Evolutionary conservation across 2,329 filamentous ascomycete species (phyloP).

Genomic region (Zasmidium angulare): DNA sequence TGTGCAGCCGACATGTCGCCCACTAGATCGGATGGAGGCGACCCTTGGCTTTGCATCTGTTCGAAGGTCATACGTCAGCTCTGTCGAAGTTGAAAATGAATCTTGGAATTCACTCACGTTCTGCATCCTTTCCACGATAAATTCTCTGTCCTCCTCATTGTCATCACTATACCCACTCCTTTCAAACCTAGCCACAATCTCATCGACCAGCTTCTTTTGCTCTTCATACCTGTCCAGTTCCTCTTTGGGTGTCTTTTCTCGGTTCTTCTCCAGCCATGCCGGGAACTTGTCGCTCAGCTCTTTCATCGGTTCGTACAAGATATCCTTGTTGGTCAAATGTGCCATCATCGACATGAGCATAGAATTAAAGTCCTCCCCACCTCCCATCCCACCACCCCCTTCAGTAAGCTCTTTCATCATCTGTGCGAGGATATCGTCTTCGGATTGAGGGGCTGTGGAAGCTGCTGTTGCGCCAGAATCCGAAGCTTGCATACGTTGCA

Average conservation of each 20-base stretch:
- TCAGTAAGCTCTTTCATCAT: conserved; percentile 86
- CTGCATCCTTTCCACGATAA: conserved; percentile 96
- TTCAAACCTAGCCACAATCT: conserved; percentile 90
- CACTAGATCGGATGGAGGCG: conserved; percentile 85
- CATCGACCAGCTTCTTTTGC: conserved; percentile 74
- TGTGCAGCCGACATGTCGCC: conserved; percentile 85
- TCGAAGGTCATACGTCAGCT: conserved; percentile 1
- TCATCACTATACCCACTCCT: conserved; percentile 76
- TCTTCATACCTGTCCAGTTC: conserved; percentile 78
- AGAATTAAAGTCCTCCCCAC: conserved; percentile 86
- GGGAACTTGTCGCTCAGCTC: conserved; percentile 93
- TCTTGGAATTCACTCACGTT: conserved; percentile 61
- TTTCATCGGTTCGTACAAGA: conserved; percentile 98
- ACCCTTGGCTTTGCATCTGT: conserved; percentile 95
- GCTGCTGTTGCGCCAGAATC: conserved; percentile 82
- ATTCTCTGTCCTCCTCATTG: conserved; percentile 78
- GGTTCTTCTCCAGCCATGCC: conserved; percentile 80
- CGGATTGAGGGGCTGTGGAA: conserved; percentile 59
- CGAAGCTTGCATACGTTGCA: conserved; percentile 92
- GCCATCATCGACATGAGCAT: conserved; percentile 99
- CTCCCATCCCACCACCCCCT: conserved; percentile 52
- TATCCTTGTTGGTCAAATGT: conserved; percentile 96
- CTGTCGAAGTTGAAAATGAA: conserved; percentile 8
- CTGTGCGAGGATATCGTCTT: conserved; percentile 84
- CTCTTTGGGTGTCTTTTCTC: conserved; percentile 61